phyloP scores from a whole-genome alignment of 2,329 filamentous ascomycete genomes.

The Herpotrichia juniperi region DNA sequence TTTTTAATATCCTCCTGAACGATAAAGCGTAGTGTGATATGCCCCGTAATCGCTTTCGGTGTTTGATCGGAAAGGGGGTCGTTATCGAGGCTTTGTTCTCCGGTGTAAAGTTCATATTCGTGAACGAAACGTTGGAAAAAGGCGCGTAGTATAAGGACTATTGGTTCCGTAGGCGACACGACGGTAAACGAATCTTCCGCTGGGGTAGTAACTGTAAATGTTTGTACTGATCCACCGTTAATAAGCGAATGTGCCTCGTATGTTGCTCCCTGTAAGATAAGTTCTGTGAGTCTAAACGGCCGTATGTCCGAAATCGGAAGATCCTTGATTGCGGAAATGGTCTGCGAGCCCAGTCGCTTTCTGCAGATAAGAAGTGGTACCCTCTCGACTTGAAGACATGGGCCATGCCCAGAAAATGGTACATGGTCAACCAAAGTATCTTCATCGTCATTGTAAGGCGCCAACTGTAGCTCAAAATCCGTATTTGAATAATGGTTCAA shows the following conservation, averaged over 20 bases:
- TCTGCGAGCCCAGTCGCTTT: conserved; percentile 3
- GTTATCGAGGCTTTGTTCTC: neutral
- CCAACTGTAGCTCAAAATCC: conserved; percentile 8
- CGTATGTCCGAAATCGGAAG: conserved; percentile 10
- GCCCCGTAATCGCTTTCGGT: conserved; percentile 2
- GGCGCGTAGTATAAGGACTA: conserved; percentile 10
- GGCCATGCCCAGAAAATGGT: too few species aligned
- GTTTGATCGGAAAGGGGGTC: neutral
- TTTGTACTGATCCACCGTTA: conserved; percentile 6
- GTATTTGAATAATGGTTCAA: conserved; percentile 7
- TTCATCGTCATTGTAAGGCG: conserved; percentile 11
- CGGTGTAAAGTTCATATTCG: neutral
- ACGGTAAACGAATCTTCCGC: conserved; percentile 1
- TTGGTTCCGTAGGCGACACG: neutral
- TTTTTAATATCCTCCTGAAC: conserved; percentile 10
- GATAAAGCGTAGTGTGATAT: conserved; percentile 10
- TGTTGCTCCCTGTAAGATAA: conserved; percentile 7
- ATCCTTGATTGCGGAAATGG: conserved; percentile 8
- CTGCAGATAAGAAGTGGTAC: neutral
- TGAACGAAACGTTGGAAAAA: conserved; percentile 5
- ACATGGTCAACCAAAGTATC: conserved; percentile 10
- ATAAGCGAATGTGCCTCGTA: conserved; percentile 14
- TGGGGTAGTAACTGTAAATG: conserved; percentile 11
- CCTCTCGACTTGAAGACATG: too few species aligned
- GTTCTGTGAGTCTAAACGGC: conserved; percentile 12